Percentiles rank a stretch among this genome's conserved stretches.
phyloP scores from a whole-genome alignment of 139 green algal species.

The Parachlorella kessleri region DNA sequence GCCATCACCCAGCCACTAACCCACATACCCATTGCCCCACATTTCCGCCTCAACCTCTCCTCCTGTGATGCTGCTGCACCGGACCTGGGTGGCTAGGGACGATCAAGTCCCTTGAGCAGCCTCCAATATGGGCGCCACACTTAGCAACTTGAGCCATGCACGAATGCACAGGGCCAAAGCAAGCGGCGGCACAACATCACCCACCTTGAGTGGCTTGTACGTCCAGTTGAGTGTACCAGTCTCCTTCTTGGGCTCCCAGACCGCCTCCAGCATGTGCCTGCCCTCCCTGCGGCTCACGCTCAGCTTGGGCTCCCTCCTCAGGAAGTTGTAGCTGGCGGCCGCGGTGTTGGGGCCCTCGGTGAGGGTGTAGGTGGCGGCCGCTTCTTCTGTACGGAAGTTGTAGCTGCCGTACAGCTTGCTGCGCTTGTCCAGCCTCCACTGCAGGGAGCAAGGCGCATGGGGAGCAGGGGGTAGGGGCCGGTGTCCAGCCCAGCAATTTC shows the following conservation, averaged over 20 bases:
- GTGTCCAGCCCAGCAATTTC: no score
- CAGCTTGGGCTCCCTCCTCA: background rate
- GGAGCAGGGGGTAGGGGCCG: no score
- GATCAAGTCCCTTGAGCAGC: no score
- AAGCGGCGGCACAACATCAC: no score
- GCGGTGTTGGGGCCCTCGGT: slow-evolving; percentile 11
- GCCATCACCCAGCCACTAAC: background rate
- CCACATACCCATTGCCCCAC: background rate
- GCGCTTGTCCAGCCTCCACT: slow-evolving; percentile 35
- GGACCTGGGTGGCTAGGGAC: no score
- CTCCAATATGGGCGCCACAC: no score
- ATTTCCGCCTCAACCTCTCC: no score
- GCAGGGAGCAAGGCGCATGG: no score
- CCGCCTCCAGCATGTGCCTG: slow-evolving; percentile 12
- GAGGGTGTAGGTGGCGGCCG: slow-evolving; percentile 16
- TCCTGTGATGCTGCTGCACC: no score
- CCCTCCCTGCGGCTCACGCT: slow-evolving; percentile 5
- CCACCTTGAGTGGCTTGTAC: slow-evolving; percentile 34
- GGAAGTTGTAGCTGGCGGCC: slow-evolving; percentile 19
- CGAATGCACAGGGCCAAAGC: no score
- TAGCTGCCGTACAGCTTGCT: slow-evolving; percentile 39
- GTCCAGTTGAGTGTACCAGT: slow-evolving; percentile 20
- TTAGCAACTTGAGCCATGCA: no score
- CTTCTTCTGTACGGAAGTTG: slow-evolving; percentile 36
- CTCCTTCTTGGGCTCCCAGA: slow-evolving; percentile 14